Base-by-base conservation (phyloP, 1,284 basidiomycete species). In the Malassezia slooffiae region DNA sequence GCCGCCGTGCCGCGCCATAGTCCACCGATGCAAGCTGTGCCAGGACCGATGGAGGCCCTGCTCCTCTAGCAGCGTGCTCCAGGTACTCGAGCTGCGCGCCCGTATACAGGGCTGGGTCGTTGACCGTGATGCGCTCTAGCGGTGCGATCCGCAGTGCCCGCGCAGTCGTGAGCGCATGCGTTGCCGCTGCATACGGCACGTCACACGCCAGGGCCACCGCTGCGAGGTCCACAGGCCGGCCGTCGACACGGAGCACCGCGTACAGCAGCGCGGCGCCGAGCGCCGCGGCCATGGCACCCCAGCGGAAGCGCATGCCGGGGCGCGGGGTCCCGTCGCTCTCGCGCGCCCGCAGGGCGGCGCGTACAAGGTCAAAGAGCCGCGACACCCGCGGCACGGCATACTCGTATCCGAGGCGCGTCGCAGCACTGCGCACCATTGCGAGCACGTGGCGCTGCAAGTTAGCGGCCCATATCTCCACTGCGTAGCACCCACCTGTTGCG, bases 261-360 rank as follows among this genome's bases (percentile, higher is more conserved):
- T 48, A 48, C 13, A 48, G 46, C 27, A 24, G 21, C 20, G 41
- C 46, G 5, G 46, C 40, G 5, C 35, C 46, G 9, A 43, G 23
- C 7, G 41, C 34, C 24, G 15, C 12, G 15, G 40, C 38, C 11
- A 16, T 26, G 3, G 36, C n/a, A 6, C 30, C 38, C 34, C 38
- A 40, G 28, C 31, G 35, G n/a, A n/a, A n/a, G 6, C 21, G 20
- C 35, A 26, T 37, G 15, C 32, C 9, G 22, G 8, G n/a, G 21
- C 15, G n/a, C 22, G 9, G 21, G 4, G 28, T 26, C n/a, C 8
- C 24, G 24, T n/a, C n/a, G n/a, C n/a, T n/a, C n/a, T n/a, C n/a
- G n/a, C n/a, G n/a, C n/a, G n/a, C n/a, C n/a, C n/a, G n/a, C n/a
- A n/a, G n/a, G n/a, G n/a, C n/a, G n/a, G n/a, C n/a, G n/a, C n/a